phyloP scores from a whole-genome alignment of 495 filamentous ascomycete species.

The Talaromyces stipitatus region DNA sequence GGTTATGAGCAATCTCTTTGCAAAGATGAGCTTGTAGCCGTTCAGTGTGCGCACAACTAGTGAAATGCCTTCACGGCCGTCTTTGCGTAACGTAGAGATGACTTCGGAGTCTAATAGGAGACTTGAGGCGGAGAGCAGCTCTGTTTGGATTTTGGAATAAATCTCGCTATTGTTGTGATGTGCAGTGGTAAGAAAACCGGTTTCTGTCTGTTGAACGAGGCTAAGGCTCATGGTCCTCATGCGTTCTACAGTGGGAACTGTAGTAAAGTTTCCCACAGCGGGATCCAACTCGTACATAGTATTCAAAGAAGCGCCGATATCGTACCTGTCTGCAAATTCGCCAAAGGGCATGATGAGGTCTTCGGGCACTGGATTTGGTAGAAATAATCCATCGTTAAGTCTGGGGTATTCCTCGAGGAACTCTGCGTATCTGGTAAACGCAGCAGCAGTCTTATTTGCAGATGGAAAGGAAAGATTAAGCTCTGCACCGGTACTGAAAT shows the following conservation, averaged over 20 bases:
- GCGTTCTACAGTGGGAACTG: slow-evolving; percentile 13
- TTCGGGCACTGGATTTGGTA: too few relatives aligned
- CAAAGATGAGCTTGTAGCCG: slow-evolving; percentile 23
- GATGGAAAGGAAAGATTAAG: too few relatives aligned
- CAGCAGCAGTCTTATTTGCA: too few relatives aligned
- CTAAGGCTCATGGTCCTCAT: background rate
- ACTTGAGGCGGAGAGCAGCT: slow-evolving; percentile 12
- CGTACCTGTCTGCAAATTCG: too few relatives aligned
- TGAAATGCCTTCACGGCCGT: slow-evolving; percentile 10
- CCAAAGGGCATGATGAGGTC: too few relatives aligned
- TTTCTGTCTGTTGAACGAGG: slow-evolving; percentile 4
- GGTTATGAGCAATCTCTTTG: slow-evolving; percentile 31
- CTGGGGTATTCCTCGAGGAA: too few relatives aligned
- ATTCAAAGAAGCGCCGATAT: too few relatives aligned
- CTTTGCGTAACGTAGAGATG: slow-evolving; percentile 6
- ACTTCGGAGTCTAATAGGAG: slow-evolving; percentile 21
- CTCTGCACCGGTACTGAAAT: too few relatives aligned
- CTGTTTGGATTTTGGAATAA: slow-evolving; percentile 19
- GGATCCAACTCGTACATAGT: background rate
- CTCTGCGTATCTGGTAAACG: too few relatives aligned
- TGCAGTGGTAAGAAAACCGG: slow-evolving; percentile 24
- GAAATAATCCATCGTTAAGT: background rate
- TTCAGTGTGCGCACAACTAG: slow-evolving; percentile 20
- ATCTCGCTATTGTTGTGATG: slow-evolving; percentile 26
- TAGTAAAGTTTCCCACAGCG: background rate